These are phyloP conservation scores for Leccinum subrobustum DNA, from an alignment of 1,284 basidiomycete genomes.

Conservation along the genomic window DNA sequence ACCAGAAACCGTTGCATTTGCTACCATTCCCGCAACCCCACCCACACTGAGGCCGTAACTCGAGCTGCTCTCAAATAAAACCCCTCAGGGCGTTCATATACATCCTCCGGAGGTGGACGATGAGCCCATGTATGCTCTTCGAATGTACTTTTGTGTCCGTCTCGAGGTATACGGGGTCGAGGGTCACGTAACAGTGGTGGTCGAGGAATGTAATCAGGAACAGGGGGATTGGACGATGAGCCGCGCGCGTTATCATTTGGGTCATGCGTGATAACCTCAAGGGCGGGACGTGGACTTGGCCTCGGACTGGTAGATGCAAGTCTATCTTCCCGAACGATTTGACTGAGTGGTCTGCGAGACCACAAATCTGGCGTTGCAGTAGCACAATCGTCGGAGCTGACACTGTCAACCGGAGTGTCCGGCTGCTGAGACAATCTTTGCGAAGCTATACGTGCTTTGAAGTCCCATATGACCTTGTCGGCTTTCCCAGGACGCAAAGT, in stretches of 20 bases:
- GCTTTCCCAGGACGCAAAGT: conserved; percentile 33
- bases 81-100: conserved; percentile 88
- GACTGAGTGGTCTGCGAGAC: conserved; percentile 34
- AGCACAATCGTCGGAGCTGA: conserved; percentile 30
- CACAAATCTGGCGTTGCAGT: conserved; percentile 32
- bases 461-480: conserved; percentile 33
- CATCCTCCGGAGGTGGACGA: conserved; percentile 90
- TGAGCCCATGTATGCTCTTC: conserved; percentile 76
- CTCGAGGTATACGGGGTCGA: conserved; percentile 27
- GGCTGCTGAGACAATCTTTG: conserved; percentile 19
- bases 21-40: conserved; percentile 80
- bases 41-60: conserved; percentile 60
- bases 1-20: conserved; percentile 74
- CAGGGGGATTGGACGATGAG: conserved; percentile 18
- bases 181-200: conserved; percentile 18
- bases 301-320: conserved; percentile 14
- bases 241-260: conserved; percentile 17
- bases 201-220: conserved; percentile 21
- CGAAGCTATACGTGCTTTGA: conserved; percentile 22
- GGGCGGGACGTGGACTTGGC: conserved; percentile 28
- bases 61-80: conserved; percentile 33
- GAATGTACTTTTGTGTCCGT: conserved; percentile 54
- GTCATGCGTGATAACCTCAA: conserved; percentile 33
- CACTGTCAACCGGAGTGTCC: conserved; percentile 23
- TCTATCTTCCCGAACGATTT: conserved; percentile 26